Evolutionary conservation across 2,329 filamentous ascomycete genomes (phyloP).

Genomic region (Plectosphaerella cucumerina): DNA sequence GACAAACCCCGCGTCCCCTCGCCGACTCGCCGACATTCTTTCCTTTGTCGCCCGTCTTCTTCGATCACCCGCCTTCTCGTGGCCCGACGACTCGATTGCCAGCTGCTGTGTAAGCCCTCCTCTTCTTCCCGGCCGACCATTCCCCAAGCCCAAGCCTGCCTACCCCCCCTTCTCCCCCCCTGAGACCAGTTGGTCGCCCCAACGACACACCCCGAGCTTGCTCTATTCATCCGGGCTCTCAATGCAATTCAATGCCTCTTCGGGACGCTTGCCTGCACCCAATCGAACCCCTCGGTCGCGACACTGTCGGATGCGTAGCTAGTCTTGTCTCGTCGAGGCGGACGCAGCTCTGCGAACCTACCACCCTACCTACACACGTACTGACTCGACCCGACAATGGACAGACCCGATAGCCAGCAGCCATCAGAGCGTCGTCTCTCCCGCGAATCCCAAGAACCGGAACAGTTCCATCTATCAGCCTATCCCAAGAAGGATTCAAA

Average conservation of each 20-base stretch:
- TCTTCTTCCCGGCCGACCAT: background rate
- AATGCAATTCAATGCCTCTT: background rate
- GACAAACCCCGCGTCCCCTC: constrained; percentile 4
- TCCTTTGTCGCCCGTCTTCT: constrained; percentile 12
- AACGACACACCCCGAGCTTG: constrained; percentile 1
- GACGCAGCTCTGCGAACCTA: too few relatives aligned
- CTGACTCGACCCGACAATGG: background rate
- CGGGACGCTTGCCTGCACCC: background rate
- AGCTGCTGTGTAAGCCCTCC: constrained; percentile 3
- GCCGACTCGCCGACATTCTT: constrained; percentile 11
- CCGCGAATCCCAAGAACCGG: constrained; percentile 3
- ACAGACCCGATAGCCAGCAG: background rate
- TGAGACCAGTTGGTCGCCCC: background rate
- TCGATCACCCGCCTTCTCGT: background rate
- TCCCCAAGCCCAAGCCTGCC: background rate
- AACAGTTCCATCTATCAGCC: constrained; percentile 4
- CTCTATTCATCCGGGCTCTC: constrained; percentile 6
- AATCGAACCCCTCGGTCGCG: background rate
- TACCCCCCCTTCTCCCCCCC: too few relatives aligned
- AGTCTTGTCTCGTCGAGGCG: too few relatives aligned
- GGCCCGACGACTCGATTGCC: background rate
- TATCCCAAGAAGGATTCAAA: background rate
- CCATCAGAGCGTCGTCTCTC: background rate
- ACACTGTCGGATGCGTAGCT: background rate
- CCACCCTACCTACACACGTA: background rate